A percentile compares a stretch with the other conserved stretches of the same genome.
Conservation (phyloP, 176 grass and related monocot species). For the Hordeum marinum region DNA sequence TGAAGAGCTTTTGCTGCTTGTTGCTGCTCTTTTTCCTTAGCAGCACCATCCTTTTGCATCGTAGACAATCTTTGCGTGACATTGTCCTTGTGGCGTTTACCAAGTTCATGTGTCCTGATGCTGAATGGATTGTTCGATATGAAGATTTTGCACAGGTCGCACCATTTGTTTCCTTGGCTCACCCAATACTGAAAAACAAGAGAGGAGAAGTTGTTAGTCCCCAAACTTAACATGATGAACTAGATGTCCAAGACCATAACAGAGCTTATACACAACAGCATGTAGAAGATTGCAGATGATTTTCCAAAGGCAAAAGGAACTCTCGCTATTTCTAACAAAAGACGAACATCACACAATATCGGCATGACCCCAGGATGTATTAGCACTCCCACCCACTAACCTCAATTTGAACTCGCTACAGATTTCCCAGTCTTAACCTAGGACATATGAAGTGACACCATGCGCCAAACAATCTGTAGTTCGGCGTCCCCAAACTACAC, state of each 20-base stretch:
- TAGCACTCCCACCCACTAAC: background rate
- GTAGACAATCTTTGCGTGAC: constrained; percentile 60
- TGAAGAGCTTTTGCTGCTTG: constrained; percentile 74
- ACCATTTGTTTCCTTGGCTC: constrained; percentile 99
- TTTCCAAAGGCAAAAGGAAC: background rate
- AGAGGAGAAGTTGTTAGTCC: background rate
- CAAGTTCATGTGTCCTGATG: constrained; percentile 93
- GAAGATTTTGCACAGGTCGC: constrained; percentile 89
- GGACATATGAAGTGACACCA: too few relatives aligned
- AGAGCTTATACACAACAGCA: background rate
- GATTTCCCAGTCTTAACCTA: too few relatives aligned
- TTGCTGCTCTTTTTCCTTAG: constrained; percentile 79
- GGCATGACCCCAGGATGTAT: background rate
- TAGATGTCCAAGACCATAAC: background rate
- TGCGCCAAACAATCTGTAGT: background rate
- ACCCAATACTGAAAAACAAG: constrained; percentile 95
- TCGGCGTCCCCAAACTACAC: background rate
- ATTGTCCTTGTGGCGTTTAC: constrained; percentile 96
- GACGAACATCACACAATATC: background rate
- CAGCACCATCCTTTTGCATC: constrained; percentile 79
- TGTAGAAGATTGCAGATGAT: background rate
- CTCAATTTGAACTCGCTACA: background rate
- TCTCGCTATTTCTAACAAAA: background rate
- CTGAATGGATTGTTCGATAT: constrained; percentile 76
- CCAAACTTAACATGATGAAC: background rate